Conservation (phyloP, 2,329 filamentous ascomycete species). For the Didymellaceae sp. region DNA sequence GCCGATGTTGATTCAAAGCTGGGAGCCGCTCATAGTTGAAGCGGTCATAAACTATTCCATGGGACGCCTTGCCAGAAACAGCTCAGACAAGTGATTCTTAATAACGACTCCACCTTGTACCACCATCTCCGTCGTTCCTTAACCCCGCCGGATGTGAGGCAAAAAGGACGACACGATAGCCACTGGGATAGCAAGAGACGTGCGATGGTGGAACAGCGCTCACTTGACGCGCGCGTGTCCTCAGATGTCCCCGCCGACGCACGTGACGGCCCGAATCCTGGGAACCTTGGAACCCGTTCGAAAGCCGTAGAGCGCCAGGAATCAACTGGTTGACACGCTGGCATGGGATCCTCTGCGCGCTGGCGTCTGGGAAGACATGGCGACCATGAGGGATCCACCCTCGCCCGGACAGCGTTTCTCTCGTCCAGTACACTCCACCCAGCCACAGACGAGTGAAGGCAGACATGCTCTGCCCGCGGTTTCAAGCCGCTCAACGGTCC, state of each 20-base stretch:
- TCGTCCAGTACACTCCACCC: neutral
- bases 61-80: too few species aligned
- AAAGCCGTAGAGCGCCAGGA: neutral
- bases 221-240: conserved; percentile 6
- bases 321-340: neutral
- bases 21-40: too few species aligned
- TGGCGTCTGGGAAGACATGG: neutral
- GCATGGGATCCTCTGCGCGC: neutral
- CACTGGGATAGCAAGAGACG: neutral
- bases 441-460: neutral
- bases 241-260: neutral
- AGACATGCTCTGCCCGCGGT: neutral
- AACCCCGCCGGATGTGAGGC: neutral
- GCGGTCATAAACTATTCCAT: too few species aligned
- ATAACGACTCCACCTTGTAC: neutral
- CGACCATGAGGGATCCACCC: neutral
- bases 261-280: neutral
- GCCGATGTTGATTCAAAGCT: too few species aligned
- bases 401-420: neutral
- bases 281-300: neutral
- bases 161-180: neutral
- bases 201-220: neutral
- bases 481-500: neutral
- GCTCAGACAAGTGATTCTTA: too few species aligned
- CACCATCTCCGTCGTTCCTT: neutral